Evolutionary conservation across 345 rosid species (phyloP).

Genomic region (Syzygium grande): DNA sequence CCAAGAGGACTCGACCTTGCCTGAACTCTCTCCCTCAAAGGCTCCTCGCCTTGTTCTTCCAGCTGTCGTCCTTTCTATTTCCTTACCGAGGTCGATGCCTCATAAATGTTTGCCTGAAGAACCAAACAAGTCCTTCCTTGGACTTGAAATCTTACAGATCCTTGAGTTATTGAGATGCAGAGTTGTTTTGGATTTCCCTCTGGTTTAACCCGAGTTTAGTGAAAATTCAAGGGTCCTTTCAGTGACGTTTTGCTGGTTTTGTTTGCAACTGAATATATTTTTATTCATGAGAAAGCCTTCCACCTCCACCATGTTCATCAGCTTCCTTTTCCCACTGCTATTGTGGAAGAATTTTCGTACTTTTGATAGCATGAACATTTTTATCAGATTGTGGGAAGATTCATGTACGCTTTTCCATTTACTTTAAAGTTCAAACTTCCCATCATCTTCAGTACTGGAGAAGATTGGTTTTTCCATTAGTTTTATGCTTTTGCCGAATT

Average conservation of each 20-base stretch:
- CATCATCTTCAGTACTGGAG: background rate
- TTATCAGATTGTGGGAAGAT: background rate
- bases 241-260: background rate
- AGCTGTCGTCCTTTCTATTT: background rate
- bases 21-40: conserved; percentile 31
- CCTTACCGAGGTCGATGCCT: background rate
- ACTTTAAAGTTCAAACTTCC: background rate
- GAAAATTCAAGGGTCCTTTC: background rate
- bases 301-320: background rate
- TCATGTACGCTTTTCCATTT: background rate
- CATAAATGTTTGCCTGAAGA: background rate
- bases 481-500: background rate
- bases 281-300: background rate
- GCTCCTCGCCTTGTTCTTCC: background rate
- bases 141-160: background rate
- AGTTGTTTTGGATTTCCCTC: background rate
- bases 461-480: background rate
- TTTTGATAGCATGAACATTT: background rate
- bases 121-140: background rate
- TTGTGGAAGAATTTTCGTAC: background rate
- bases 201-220: background rate
- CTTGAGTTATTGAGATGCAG: background rate
- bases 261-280: background rate
- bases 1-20: conserved; percentile 9
- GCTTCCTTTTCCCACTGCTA: background rate